These are phyloP conservation scores for Rhizoclosmatium sp. DNA, from an alignment of 192 early-diverging fungal species.

Conservation along the genomic window DNA sequence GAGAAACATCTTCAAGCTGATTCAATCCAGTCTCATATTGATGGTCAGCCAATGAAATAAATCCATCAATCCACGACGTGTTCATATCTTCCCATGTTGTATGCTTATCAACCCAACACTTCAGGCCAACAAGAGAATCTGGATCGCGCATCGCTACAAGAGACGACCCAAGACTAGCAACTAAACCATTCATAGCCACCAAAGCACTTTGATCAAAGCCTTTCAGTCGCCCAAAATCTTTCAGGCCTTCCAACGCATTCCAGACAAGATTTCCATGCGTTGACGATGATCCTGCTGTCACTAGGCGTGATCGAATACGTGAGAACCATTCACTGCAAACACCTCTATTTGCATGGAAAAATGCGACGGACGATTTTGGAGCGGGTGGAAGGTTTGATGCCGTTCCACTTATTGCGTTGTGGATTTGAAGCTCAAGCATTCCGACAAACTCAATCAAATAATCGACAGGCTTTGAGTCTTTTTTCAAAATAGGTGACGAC, in stretches of 20 bases:
- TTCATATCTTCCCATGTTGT: not conserved
- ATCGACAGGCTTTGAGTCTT: conserved; percentile 40
- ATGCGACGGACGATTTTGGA: conserved; percentile 68
- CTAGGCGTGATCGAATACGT: conserved; percentile 61
- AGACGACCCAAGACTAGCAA: not conserved
- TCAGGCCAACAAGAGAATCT: not conserved
- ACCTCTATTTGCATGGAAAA: conserved; percentile 76
- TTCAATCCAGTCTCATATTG: not conserved
- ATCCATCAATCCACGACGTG: not conserved
- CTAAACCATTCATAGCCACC: not conserved
- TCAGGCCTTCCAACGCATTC: not conserved
- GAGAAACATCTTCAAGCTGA: not conserved
- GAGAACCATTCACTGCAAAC: conserved; percentile 83
- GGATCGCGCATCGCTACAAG: not conserved
- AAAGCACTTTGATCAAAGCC: not conserved
- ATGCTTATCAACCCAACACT: not conserved
- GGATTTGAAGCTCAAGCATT: conserved; percentile 75
- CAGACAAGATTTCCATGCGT: not conserved
- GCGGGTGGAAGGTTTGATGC: conserved; percentile 64
- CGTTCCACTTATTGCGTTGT: conserved; percentile 68
- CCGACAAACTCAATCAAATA: conserved; percentile 69
- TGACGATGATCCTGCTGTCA: conserved; percentile 28
- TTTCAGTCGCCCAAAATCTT: not conserved
- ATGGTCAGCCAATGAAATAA: not conserved
- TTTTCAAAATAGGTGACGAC: not conserved